Percentiles rank a stretch among this genome's conserved stretches.
phyloP scores from a whole-genome alignment of 108 stramenopile genomes.

The Cyclotella cryptica region DNA sequence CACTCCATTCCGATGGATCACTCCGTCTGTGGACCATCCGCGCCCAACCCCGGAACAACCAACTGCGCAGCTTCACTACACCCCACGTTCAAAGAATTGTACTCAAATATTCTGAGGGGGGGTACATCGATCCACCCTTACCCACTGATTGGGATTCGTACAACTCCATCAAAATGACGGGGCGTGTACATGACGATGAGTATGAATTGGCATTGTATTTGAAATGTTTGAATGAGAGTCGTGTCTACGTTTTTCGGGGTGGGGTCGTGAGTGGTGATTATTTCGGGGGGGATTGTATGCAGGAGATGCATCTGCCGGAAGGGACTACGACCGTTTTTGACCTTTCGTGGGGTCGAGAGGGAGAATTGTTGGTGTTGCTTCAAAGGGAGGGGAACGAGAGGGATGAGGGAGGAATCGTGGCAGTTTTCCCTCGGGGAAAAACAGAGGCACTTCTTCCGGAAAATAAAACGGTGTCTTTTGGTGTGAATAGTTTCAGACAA shows the following conservation, averaged over 20 bases:
- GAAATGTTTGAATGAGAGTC: constrained; percentile 13
- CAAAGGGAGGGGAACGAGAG: not conserved
- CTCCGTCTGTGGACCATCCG: constrained; percentile 47
- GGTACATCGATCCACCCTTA: constrained; percentile 29
- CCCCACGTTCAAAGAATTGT: not conserved
- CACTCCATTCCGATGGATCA: constrained; percentile 54
- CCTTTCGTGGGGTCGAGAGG: constrained; percentile 26
- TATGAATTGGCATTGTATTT: constrained; percentile 42
- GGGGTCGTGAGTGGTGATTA: constrained; percentile 3
- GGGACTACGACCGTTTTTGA: constrained; percentile 26
- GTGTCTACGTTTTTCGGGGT: constrained; percentile 16
- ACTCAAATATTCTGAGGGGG: not conserved
- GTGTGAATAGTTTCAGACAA: constrained; percentile 24
- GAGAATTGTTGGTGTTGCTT: constrained; percentile 26
- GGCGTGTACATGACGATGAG: not conserved
- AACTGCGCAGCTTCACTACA: not conserved
- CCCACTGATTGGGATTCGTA: constrained; percentile 7
- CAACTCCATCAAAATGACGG: constrained; percentile 18
- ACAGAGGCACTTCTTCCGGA: constrained; percentile 21
- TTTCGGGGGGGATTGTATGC: constrained; percentile 15
- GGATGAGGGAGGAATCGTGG: constrained; percentile 1
- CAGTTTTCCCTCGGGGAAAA: constrained; percentile 24
- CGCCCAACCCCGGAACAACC: not conserved
- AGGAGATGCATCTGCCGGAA: constrained; percentile 19
- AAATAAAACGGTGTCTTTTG: constrained; percentile 25